Evolutionary conservation across 1,139 yeast genomes (phyloP), one percentile per base, ranked within the genome.

Genomic region (Zygoascus sp.): DNA sequence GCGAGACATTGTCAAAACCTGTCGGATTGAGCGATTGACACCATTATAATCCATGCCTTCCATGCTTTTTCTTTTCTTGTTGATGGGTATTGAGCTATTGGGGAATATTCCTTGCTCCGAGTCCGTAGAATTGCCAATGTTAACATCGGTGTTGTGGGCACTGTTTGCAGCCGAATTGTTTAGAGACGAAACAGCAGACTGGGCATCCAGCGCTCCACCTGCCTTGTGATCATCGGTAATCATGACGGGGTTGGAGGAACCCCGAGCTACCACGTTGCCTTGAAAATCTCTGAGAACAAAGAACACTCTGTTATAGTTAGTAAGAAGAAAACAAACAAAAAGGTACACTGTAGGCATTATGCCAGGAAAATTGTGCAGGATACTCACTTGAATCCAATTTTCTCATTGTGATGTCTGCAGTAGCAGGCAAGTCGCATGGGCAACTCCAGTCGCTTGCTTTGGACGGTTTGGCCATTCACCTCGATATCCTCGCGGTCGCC

Each of bases 401-500:
- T 69, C 57, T 88, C 95, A 59, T 81, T 80, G 67, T 89, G 97
- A 65, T 89, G 97, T 58, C 97, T 79, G 66, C 96, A 89, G 64
- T 89, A 89, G 64, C 97, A 89, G n/a, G 90, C 89, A 41, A 89
- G 79, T 68, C 97, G 77, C 19, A 95, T 86, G 28, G 88, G 80
- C 15, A 89, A 69, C 47, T 84, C 92, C 5, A 60, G 40, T 43
- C 54, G 52, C 28, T 56, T 51, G 17, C 54, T 43, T 21, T 49
- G 36, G 47, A 88, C 69, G 3, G 72, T 67, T 54, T 79, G 62
- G 4, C 66, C 63, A 46, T 59, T 57, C 7, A 53, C 55, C 5
- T 50, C 49, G 30, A 51, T 47, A 10, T 55, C 55, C 5, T 40
- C 50, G 28, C 60, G 28, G 46, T 84, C 76, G 9, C 89, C 86